Base-by-base conservation (phyloP, 768 basidiomycete genomes). In the Heimioporus sp. region DNA sequence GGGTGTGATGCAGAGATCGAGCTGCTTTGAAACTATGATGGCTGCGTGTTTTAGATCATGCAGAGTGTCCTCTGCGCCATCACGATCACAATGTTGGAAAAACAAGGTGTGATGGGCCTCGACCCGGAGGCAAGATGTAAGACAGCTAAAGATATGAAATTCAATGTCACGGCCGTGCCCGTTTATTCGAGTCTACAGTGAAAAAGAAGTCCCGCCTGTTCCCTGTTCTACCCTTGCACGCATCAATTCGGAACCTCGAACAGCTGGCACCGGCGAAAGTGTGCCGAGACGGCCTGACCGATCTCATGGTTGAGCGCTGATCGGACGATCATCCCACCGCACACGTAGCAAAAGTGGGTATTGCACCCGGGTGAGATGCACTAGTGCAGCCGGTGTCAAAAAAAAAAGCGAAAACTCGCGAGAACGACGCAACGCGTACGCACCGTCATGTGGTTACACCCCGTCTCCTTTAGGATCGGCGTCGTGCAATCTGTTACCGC, bases 381-480 rank as follows among this genome's bases (percentile, higher is more conserved):
- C 82, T 83, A 34, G 32, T 13, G 6, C 35, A 16, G 24, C 24
- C 35, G 35, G 35, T 32, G 15, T 34, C 30, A 19, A 20, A 10
- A 17, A 5, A 16, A 16, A 19, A 21, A 38, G 19, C 20, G 35
- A 28, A 38, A 38, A 19, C 19, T 3, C 42, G 24, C 30, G 21
- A 35, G 12, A 13, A 35, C 35, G 3, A 28, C 7, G 24, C 24
- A 28, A 28, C 7, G 39, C 24, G 28, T 17, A 46, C 48, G 57
- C 30, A 81, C 82, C 53, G 73, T 72, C 77, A 84, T 84, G 61
- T 84, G 81, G 52, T 82, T 77, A 47, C 82, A 84, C 2, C 82
- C 82, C 15, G 64, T 65, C 10, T 71, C 70, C 57, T 80, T 84
- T 49, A 71, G 75, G 17, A 80, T 76, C 4, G 80, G 76, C 10